phyloP scores from a whole-genome alignment of 2,329 filamentous ascomycete species.

The Monosporascus sp. region DNA sequence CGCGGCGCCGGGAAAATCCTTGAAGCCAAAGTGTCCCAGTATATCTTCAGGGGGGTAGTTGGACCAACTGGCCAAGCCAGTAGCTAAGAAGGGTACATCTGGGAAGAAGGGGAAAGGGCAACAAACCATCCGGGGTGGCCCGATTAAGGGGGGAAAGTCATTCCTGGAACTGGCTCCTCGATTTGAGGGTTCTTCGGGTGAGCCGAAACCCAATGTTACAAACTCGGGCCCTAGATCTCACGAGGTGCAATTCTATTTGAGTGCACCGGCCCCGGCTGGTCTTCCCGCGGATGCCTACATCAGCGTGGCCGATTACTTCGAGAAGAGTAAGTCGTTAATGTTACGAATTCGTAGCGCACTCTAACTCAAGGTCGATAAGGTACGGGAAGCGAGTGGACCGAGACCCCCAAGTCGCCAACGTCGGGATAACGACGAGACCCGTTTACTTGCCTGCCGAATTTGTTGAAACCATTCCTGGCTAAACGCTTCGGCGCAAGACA shows the following conservation, averaged over 20 bases:
- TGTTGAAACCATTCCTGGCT: no score
- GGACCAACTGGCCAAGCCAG: no score
- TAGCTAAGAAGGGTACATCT: slow-evolving; percentile 8
- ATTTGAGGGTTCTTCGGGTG: slow-evolving; percentile 26
- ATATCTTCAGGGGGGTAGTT: no score
- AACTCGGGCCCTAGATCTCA: slow-evolving; percentile 17
- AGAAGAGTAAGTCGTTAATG: slow-evolving; percentile 32
- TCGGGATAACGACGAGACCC: no score
- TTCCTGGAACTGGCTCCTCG: slow-evolving; percentile 23
- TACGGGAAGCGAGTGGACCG: no score
- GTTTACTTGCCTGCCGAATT: no score
- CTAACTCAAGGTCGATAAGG: no score
- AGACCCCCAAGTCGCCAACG: no score
- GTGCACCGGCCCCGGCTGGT: slow-evolving; percentile 18
- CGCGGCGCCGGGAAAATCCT: no score
- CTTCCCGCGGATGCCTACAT: slow-evolving; percentile 20
- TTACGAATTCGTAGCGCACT: background rate
- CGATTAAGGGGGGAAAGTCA: slow-evolving; percentile 15
- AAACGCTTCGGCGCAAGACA: no score
- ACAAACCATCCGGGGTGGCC: slow-evolving; percentile 5
- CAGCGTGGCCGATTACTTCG: slow-evolving; percentile 41
- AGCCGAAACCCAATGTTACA: slow-evolving; percentile 23
- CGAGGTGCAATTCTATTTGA: slow-evolving; percentile 29
- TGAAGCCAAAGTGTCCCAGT: no score
- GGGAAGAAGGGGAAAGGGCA: slow-evolving; percentile 15